Evolutionary conservation across 2,329 filamentous ascomycete genomes (phyloP), one percentile per base, ranked within the genome.

Genomic region (Cladosporium cucumerinum): DNA sequence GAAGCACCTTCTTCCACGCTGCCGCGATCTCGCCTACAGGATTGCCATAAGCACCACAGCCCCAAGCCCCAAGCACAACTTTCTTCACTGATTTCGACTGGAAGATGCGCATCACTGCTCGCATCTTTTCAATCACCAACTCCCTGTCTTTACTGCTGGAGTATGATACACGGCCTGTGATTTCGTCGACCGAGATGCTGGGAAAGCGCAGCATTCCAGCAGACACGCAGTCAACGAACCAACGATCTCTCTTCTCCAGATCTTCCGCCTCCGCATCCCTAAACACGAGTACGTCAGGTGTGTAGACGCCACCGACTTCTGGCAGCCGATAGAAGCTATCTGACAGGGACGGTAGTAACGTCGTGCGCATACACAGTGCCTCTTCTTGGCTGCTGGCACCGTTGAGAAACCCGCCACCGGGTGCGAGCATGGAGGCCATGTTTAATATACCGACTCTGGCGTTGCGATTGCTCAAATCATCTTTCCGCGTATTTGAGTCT

Each of bases 31-130:
- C 84, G 0, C 73, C 74, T 0, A 86, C 80, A 0, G 86, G 86
- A 65, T 88, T 88, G 0, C 84, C 85, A 65, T 87, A 87, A 0
- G 84, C 85, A 2, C 86, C 86, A 66, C 85, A 87, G 0, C 86
- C 86, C 85, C 86, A 88, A 0, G 86, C 85, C 0, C 86, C 86
- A 0, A 88, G 76, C 0, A 88, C 83, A 0, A 87, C 68, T 64
- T 76, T 81, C 28, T 72, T 76, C 3, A 78, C 77, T 0, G 81
- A 80, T 64, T 79, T 80, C 0, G 74, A 70, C 5, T 76, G 71
- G 3, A 79, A 76, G 5, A 87, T 80, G 0, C 84, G 77, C 73
- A 88, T 71, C 1, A 87, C 84, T 3, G 78, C 79, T 30, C 77
- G 77, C 80, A 88, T 87, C 74, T 87, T 87, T 5, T 73, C 72